Evolutionary conservation across 176 grass and related monocot genomes (phyloP).

Genomic region (Musa itinerans): DNA sequence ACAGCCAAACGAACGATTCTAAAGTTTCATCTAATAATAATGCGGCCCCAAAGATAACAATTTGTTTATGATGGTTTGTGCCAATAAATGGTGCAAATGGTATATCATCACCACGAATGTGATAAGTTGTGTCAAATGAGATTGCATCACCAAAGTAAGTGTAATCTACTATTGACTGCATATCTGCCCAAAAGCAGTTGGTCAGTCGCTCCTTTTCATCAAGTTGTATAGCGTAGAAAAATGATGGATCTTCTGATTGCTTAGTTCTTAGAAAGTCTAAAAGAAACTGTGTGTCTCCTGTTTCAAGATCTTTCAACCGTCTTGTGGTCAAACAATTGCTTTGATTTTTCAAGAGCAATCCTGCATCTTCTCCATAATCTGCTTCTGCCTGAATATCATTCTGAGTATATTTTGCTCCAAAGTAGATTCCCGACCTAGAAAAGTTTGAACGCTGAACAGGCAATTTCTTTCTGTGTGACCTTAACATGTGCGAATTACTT

Average conservation of each 20-base stretch:
- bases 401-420: constrained; percentile 5
- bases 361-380: constrained; percentile 4
- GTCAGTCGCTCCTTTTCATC: constrained; percentile 40
- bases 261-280: constrained; percentile 36
- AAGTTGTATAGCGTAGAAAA: constrained; percentile 50
- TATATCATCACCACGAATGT: constrained; percentile 16
- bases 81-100: constrained; percentile 39
- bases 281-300: constrained; percentile 20
- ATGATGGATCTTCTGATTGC: constrained; percentile 37
- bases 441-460: constrained; percentile 4
- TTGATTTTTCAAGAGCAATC: constrained; percentile 12
- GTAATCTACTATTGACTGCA: constrained; percentile 26
- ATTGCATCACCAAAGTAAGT: constrained; percentile 34
- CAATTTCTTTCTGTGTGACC: constrained; percentile 28
- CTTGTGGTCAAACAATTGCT: background rate
- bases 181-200: constrained; percentile 48
- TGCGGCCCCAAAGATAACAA: constrained; percentile 32
- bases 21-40: constrained; percentile 34
- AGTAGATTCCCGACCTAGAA: background rate
- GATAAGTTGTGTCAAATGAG: constrained; percentile 42
- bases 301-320: constrained; percentile 14
- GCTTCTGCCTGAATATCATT: constrained; percentile 3
- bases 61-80: constrained; percentile 45
- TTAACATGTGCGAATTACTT: constrained; percentile 14
- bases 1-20: constrained; percentile 44